Base-by-base conservation (phyloP, 768 basidiomycete species). In the Myochromella boudieri region DNA sequence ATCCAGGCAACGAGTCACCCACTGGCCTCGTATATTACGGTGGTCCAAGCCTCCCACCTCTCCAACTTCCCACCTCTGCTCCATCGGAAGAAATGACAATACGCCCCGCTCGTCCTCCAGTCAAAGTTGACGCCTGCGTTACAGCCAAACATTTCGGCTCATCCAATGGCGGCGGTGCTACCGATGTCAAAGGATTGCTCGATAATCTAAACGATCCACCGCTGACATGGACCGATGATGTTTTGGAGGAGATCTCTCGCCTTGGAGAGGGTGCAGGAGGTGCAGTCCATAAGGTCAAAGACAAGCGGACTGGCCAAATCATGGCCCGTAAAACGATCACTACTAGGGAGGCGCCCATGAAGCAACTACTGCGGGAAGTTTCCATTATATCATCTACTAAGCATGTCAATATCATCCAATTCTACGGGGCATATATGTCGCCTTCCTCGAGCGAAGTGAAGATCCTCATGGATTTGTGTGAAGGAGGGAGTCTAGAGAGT, bases 321-420 rank as follows among this genome's bases (percentile, higher is more conserved):
- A 85, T 97, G 81, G 97, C 97, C 4, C 83, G 94, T 60, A 99
- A 99, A 75, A 89, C 91, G 7, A 93, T 95, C 62, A 90, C 90
- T 24, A 91, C 90, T 8, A 84, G 84, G 46, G 88, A 91, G 58
- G 95, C 92, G 37, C 95, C 94, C 14, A 77, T 87, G 69, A 89
- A 87, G 69, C 95, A 98, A 72, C 81, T 98, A 48, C 75, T 93
- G 48, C 84, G 97, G 47, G 97, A 99, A 69, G 75, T 98, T 45
- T 81, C 82, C 44, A 95, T 97, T 67, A 91, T 91, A 57, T 85
- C 90, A 40, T 80, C 83, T 44, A 91, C 87, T 44, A 73, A 82
- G 38, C 91, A 95, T 58, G 68, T 80, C 55, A 95, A 95, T 60
- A 95, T 99, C 67, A 84, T 93, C 50, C 75, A 77, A 37, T 99